Conservation (phyloP, 331 rosid genomes). For the Quercus tomentella region DNA sequence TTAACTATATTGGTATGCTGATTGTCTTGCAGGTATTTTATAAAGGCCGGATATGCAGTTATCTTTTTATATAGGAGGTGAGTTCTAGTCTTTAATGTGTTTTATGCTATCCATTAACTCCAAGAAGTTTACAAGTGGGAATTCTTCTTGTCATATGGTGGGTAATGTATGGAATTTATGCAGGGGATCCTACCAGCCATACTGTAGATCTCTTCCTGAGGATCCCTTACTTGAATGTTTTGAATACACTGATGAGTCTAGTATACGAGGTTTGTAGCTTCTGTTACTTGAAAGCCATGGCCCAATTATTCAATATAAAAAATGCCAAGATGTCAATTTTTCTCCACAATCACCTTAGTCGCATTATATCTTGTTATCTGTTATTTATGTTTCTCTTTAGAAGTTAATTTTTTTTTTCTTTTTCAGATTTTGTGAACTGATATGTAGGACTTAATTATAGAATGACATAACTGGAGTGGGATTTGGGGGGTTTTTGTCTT, state of each 20-base stretch:
- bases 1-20: conserved; percentile 8
- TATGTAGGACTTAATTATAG: background rate
- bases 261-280: conserved; percentile 53
- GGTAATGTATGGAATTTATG: conserved; percentile 12
- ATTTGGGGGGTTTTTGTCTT: background rate
- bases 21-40: conserved; percentile 59
- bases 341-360: background rate
- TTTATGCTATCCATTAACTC: background rate
- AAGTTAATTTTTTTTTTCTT: no score
- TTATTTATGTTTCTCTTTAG: background rate
- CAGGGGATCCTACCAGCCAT: conserved; percentile 91
- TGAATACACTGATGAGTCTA: conserved; percentile 37
- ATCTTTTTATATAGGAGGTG: conserved; percentile 77
- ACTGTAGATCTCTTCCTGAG: conserved; percentile 80
- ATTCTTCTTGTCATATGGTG: background rate
- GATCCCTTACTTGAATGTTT: conserved; percentile 92
- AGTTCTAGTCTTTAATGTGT: conserved; percentile 4
- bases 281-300: background rate
- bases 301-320: background rate
- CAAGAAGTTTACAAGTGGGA: background rate
- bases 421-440: background rate
- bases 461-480: background rate
- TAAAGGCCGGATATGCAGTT: conserved; percentile 92
- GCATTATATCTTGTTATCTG: conserved; percentile 4
- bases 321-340: background rate